Evolutionary conservation across 2,329 filamentous ascomycete genomes (phyloP).

Genomic region (Teratosphaeriaceae sp.): DNA sequence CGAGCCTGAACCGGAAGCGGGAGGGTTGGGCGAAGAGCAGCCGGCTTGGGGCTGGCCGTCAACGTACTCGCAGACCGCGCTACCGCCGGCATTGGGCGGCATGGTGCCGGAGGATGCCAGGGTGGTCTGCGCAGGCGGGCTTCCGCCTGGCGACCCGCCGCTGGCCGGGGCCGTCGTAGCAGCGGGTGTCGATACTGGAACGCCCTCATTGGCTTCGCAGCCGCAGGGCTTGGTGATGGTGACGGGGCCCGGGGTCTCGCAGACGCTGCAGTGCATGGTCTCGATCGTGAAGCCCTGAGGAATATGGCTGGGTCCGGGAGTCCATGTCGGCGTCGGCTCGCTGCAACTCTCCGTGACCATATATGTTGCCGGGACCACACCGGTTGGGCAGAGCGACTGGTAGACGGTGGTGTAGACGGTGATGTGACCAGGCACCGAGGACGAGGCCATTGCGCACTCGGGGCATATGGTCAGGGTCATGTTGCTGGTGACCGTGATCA

Average conservation of each 20-base stretch:
- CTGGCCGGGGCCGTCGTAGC: conserved; percentile 11
- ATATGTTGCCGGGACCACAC: conserved; percentile 26
- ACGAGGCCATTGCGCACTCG: conserved; percentile 20
- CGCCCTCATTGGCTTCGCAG: conserved; percentile 24
- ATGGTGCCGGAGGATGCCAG: conserved; percentile 11
- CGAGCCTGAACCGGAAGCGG: conserved; percentile 1
- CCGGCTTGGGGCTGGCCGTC: conserved; percentile 3
- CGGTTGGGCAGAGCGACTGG: conserved; percentile 29
- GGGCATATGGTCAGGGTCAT: too few relatives aligned
- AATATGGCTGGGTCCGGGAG: conserved; percentile 26
- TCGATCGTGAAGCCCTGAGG: conserved; percentile 31
- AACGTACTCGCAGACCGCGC: conserved; percentile 2
- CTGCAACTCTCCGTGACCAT: conserved; percentile 33
- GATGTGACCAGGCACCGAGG: conserved; percentile 22
- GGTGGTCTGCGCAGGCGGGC: conserved; percentile 7
- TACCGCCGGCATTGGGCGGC: conserved; percentile 4
- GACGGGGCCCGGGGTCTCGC: conserved; percentile 23
- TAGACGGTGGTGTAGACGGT: conserved; percentile 33
- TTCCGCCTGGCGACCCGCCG: conserved; percentile 4
- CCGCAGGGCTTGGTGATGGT: conserved; percentile 32
- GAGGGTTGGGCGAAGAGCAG: background rate
- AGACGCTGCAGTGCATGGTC: conserved; percentile 27
- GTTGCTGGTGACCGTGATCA: too few relatives aligned
- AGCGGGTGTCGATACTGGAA: conserved; percentile 7
- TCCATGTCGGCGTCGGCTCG: conserved; percentile 28